Evolutionary conservation across 805 yeast genomes (phyloP), one percentile per base, ranked within the genome.

Genomic region (Saturnispora galanensis): DNA sequence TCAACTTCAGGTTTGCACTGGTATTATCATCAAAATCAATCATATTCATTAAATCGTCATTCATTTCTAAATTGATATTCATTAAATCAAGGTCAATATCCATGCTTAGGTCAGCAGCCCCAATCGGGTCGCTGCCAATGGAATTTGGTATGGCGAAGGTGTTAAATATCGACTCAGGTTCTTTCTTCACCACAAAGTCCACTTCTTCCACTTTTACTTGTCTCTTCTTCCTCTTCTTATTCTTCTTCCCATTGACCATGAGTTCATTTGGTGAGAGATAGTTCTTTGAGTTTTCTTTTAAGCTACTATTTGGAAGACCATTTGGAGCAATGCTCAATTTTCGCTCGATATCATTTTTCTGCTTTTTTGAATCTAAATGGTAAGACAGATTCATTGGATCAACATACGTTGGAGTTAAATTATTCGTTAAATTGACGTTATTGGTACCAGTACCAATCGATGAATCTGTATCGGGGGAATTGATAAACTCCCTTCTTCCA

Each of bases 321-420:
- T 21, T 21, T 21, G 26, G 6, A 21, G 26, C 2, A 21, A 21
- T 21, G 8, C 8, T 21, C 15, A 41, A 17, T 17, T 17, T 26
- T 13, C 35, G 34, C 26, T 41, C 44, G 35, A 29, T 41, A 44
- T 55, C 45, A 57, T 61, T 38, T 44, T 65, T 54, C 46, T 63
- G 60, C 10, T 33, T 5, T 12, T 16, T 10, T 8, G 58, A 48
- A 10, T 62, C 64, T 38, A 62, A 49, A 31, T 50, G 54, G 45
- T 58, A 63, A 16, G 63, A 58, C 17, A 63, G 48, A 41, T 58
- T 59, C 28, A 57, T 53, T 8, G 67, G 65, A 49, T 63, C 66
- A 12, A 38, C 38, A 34, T 21, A 32, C n/a, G 17, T 42, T 7
- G 48, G 11, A 6, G 3, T 13, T 17, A 39, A n/a, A 9, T n/a